Evolutionary conservation across 495 filamentous ascomycete genomes (phyloP).

Genomic region (Daldinia loculata): DNA sequence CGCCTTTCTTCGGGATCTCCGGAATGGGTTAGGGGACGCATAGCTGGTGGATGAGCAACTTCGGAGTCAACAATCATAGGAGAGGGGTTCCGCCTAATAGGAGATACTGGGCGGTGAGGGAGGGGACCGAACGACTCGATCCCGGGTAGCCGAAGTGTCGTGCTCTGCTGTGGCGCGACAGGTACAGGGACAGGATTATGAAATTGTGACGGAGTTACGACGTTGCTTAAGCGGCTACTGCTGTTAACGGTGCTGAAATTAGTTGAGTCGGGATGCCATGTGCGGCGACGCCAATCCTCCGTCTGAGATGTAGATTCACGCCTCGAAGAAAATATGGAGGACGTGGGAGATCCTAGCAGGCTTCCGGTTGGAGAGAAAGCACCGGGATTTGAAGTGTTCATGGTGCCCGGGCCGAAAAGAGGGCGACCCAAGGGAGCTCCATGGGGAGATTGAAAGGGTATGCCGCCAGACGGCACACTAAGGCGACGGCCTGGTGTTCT

Average conservation of each 20-base stretch:
- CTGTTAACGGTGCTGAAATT: slow-evolving; percentile 48
- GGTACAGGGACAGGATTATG: slow-evolving; percentile 61
- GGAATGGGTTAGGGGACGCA: slow-evolving; percentile 55
- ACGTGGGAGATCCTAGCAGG: slow-evolving; percentile 74
- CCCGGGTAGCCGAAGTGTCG: slow-evolving; percentile 74
- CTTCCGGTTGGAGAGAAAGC: slow-evolving; percentile 67
- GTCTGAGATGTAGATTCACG: slow-evolving; percentile 66
- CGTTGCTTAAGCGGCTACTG: slow-evolving; percentile 58
- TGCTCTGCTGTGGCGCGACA: slow-evolving; percentile 48
- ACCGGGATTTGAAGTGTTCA: slow-evolving; percentile 59
- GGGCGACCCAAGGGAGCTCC: slow-evolving; percentile 63
- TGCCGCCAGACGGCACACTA: slow-evolving; percentile 79
- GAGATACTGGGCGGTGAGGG: slow-evolving; percentile 63
- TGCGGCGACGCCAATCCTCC: slow-evolving; percentile 80
- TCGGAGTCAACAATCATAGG: slow-evolving; percentile 73
- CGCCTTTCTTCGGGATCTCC: slow-evolving; percentile 66
- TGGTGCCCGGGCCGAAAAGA: slow-evolving; percentile 64
- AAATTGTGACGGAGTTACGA: slow-evolving; percentile 68
- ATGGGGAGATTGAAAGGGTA: slow-evolving; percentile 77
- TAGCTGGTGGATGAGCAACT: slow-evolving; percentile 51
- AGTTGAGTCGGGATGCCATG: slow-evolving; percentile 88
- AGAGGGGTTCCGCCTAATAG: slow-evolving; percentile 68
- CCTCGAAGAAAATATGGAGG: slow-evolving; percentile 69
- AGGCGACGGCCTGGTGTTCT: slow-evolving; percentile 77
- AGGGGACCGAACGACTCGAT: slow-evolving; percentile 90